These are phyloP conservation scores for Xerophyta viscosa DNA, from an alignment of 106 monocot species.

Conservation along the genomic window DNA sequence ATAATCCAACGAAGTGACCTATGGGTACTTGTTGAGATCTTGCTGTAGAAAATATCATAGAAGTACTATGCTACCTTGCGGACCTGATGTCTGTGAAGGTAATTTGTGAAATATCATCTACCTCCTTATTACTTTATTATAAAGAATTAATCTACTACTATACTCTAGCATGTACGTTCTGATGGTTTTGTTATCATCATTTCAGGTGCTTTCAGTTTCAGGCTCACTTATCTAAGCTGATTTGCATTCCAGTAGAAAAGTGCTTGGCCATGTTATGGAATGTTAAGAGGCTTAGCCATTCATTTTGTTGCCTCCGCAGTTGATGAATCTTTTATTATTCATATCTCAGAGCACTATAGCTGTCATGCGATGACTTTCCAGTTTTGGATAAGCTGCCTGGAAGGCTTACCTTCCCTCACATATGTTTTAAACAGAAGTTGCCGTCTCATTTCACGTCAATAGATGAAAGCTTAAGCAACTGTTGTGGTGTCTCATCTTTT, in stretches of 20 bases:
- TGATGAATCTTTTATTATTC: conserved; percentile 24
- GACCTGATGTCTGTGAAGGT: too few relatives aligned
- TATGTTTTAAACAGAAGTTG: conserved; percentile 50
- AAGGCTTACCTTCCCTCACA: conserved; percentile 16
- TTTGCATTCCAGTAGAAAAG: conserved; percentile 31
- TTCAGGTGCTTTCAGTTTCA: conserved; percentile 10
- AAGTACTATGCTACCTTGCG: too few relatives aligned
- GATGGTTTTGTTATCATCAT: too few relatives aligned
- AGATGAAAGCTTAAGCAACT: conserved; percentile 11
- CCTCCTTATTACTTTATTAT: too few relatives aligned
- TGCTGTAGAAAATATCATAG: too few relatives aligned
- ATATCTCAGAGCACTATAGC: conserved; percentile 24
- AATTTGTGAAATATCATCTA: too few relatives aligned
- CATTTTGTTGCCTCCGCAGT: conserved; percentile 53
- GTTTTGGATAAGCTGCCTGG: conserved; percentile 48
- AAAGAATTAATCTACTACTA: too few relatives aligned
- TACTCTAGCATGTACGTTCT: too few relatives aligned
- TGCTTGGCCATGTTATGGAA: conserved; percentile 53
- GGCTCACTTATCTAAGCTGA: conserved; percentile 39
- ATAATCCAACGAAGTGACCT: conserved; percentile 12
- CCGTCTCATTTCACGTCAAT: conserved; percentile 32
- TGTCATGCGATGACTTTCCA: conserved; percentile 21
- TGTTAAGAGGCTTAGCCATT: conserved; percentile 61
- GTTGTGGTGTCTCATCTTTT: conserved; percentile 13
- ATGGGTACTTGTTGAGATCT: not conserved